Base-by-base conservation (phyloP, 2,329 filamentous ascomycete genomes). In the Thermomyces lanuginosus region DNA sequence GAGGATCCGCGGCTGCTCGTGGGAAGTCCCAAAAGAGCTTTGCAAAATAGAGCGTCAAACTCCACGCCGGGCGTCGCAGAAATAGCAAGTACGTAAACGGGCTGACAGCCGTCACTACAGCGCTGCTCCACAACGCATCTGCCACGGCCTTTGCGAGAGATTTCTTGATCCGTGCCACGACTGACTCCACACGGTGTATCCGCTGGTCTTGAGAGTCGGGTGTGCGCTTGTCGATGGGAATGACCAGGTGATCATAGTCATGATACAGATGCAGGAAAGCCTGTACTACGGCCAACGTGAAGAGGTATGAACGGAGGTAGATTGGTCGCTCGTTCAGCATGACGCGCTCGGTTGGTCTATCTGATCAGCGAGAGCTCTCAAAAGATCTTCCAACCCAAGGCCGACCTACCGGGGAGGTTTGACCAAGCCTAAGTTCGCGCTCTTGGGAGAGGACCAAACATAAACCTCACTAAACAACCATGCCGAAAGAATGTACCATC, bases 311-410 rank as follows among this genome's bases (percentile, higher is more conserved):
- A 17, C 79, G 72, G 26, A 92, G 60, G 46, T 83, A 89, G 14
- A 95, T 66, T 1, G 82, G 76, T 37, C 78, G 70, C 59, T 95
- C 86, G 48, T 95, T 95, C 32, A 93, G 56, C 27, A 72, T 66
- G 11, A 76, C 66, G 18, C 83, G 68, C 48, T 89, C 80, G 38
- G 66, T 61, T 7, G 56, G 45, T 33, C 56, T 61, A 32, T 18
- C 43, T 31, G 34, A 32, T 10, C 21, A 12, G 17, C 5, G 1
- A 6, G 12, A 22, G 31, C 21, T 21, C 16, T 35, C 31, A 27
- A 9, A 25, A 9, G 14, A 13, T 16, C n/a, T 24, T 14, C n/a
- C 10, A n/a, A 8, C 23, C 14, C 17, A 15, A 21, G 15, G 21
- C 10, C 17, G 10, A 21, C 73, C 34, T 61, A 72, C 50, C 69